Conservation (phyloP, 2,329 filamentous ascomycete genomes). For the Trichoderma arundinaceum region DNA sequence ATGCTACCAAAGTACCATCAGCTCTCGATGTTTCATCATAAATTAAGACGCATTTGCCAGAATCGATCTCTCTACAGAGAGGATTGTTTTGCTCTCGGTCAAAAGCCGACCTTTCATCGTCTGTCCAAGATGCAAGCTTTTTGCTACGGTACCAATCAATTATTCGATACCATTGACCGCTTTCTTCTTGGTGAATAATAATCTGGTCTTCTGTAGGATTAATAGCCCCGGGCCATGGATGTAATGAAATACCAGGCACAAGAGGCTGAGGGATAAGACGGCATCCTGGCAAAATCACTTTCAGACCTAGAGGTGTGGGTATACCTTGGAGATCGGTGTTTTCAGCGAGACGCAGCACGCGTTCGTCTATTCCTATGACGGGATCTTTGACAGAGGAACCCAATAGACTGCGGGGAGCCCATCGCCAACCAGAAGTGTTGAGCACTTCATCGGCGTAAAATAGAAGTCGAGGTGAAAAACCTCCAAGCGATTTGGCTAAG, state of each 20-base stretch:
- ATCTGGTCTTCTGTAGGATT: conserved; percentile 33
- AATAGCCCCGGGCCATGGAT: conserved; percentile 35
- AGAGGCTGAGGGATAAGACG: conserved; percentile 26
- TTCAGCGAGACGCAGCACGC: conserved; percentile 32
- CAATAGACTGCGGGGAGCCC: conserved; percentile 39
- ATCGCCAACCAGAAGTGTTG: conserved; percentile 37
- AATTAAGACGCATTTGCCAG: conserved; percentile 31
- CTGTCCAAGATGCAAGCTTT: conserved; percentile 35
- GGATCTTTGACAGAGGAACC: conserved; percentile 34
- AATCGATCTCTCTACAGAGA: conserved; percentile 34
- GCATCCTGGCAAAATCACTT: conserved; percentile 33
- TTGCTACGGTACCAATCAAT: conserved; percentile 35
- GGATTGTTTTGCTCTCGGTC: conserved; percentile 31
- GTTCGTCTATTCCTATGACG: conserved; percentile 33
- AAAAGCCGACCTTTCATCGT: conserved; percentile 31
- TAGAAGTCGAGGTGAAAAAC: conserved; percentile 36
- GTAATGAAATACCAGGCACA: conserved; percentile 22
- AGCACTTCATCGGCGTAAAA: conserved; percentile 38
- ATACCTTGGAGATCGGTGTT: conserved; percentile 11
- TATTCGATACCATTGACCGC: conserved; percentile 33
- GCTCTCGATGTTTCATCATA: conserved; percentile 14
- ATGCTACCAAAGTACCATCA: conserved; percentile 9
- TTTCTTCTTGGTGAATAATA: conserved; percentile 30
- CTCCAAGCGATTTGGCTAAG: conserved; percentile 31
- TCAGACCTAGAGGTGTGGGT: conserved; percentile 34